Base-by-base conservation (phyloP, 2,329 filamentous ascomycete species). In the Lecanicillium sp. region DNA sequence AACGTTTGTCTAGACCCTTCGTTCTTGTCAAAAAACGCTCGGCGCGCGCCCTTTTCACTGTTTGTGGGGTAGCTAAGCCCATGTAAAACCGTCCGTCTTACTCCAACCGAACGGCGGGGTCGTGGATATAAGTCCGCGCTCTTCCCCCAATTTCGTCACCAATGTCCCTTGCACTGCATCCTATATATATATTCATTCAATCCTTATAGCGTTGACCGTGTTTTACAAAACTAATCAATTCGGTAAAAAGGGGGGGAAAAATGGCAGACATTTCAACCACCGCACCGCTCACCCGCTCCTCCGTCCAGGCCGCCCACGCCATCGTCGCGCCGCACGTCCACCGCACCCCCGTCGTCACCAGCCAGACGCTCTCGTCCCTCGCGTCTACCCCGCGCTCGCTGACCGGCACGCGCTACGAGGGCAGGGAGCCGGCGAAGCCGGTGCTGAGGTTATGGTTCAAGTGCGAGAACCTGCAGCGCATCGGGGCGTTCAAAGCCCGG, bases 401-500 rank as follows among this genome's bases (percentile, higher is more conserved):
- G 1, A 58, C 64, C 37, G 77, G 73, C 12, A 84, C 83, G 4
- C 66, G 70, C 54, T 83, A 75, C 70, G 63, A 77, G 56, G 77
- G 75, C 5, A 68, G 74, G 32, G 60, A 62, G n/a, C 75, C 83
- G 0, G 79, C 85, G 1, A 69, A 63, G 4, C 89, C 89, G 0
- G 78, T 69, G 42, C 70, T 95, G 32, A 74, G 81, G 11, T 74
- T 97, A 44, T 93, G 87, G 72, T 95, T 97, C 78, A 97, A 97
- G 71, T 94, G 89, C 66, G 91, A 97, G 73, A 96, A 96, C 66
- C 72, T 88, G 50, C 93, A 97, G 71, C 81, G 83, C 48, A 82
- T 94, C 47, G 93, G 91, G 44, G 91, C 91, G 1, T 97, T 97
- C 73, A 97, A 97, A 70, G 86, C 83, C 14, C 75, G 91, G 6